Evolutionary conservation across 768 basidiomycete species (phyloP), one percentile per base, ranked within the genome.

Genomic region (Clavulina sp.): DNA sequence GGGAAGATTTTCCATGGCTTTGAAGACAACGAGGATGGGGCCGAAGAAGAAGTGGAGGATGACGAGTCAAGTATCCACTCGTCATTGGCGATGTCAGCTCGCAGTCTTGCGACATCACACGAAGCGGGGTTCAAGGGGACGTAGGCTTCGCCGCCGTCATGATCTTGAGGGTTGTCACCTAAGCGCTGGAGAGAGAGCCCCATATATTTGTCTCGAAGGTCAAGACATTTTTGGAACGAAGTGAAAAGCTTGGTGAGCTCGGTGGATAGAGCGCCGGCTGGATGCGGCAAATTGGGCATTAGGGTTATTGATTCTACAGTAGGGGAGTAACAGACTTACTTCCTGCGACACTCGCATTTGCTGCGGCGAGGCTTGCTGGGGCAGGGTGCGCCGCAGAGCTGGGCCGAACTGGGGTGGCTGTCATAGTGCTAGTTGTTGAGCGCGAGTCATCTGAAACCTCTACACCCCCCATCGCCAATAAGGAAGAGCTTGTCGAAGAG

Each of bases 191-290:
- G 74, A 1, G 92, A 96, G 54, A 76, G 75, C 4, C 70, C 57
- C 69, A 95, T 91, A 69, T 96, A 99, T 66, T 96, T 97, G 69
- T 97, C 93, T 26, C 95, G 83, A 19, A 97, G 70, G 50, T 84
- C 78, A 44, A 97, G 77, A 61, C 93, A 97, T 60, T 72, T 77
- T 53, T 82, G 77, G 61, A 97, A 77, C 1, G 81, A 73, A 54
- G 78, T 72, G 54, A 84, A 78, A 13, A 88, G 70, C 5, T 60
- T 58, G 26, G 43, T 49, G 2, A 70, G 65, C 7, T 68, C 64
- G 5, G 59, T 52, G 1, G 62, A 61, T 28, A 62, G 52, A 30
- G 52, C 31, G 2, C 49, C 46, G 9, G 46, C 53, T 54, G 30
- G 24, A 9, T 28, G 18, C 49, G 18, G 9, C 16, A 6, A 33